These are phyloP conservation scores for Coniferiporia sulphurascens DNA, from an alignment of 1,284 basidiomycete genomes.

Conservation along the genomic window DNA sequence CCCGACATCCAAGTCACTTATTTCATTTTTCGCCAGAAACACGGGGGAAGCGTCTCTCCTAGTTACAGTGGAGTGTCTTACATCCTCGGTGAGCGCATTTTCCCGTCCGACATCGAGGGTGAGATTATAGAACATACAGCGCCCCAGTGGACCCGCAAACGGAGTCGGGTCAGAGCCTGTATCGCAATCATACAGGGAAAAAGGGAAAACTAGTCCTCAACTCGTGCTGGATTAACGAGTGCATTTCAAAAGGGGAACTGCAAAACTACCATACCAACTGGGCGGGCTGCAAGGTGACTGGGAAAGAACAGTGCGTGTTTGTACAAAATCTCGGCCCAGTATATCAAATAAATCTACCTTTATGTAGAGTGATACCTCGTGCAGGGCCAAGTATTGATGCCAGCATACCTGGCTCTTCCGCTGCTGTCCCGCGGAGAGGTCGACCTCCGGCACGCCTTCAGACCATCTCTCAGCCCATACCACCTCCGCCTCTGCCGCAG, in stretches of 20 bases:
- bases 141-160: slow-evolving; percentile 66
- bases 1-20: slow-evolving; percentile 5
- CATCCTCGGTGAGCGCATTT: slow-evolving; percentile 55
- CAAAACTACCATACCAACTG: slow-evolving; percentile 71
- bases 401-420: not conserved
- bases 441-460: not conserved
- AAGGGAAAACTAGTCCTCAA: slow-evolving; percentile 72
- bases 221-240: slow-evolving; percentile 68
- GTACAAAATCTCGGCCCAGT: not conserved
- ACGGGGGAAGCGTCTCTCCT: slow-evolving; percentile 66
- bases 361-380: slow-evolving; percentile 11
- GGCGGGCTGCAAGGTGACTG: slow-evolving; percentile 73
- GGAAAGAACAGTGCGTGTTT: slow-evolving; percentile 56
- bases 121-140: slow-evolving; percentile 20
- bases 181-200: slow-evolving; percentile 68
- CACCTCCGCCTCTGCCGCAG: slow-evolving; percentile 17
- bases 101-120: not conserved
- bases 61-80: slow-evolving; percentile 72
- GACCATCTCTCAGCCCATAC: not conserved
- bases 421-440: not conserved
- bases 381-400: not conserved
- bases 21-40: slow-evolving; percentile 43
- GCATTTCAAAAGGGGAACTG: slow-evolving; percentile 57
- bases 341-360: not conserved
- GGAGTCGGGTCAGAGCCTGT: slow-evolving; percentile 73